These are phyloP conservation scores for Adiantum capillusveneris DNA, from an alignment of 75 land plant species.

Conservation along the genomic window DNA sequence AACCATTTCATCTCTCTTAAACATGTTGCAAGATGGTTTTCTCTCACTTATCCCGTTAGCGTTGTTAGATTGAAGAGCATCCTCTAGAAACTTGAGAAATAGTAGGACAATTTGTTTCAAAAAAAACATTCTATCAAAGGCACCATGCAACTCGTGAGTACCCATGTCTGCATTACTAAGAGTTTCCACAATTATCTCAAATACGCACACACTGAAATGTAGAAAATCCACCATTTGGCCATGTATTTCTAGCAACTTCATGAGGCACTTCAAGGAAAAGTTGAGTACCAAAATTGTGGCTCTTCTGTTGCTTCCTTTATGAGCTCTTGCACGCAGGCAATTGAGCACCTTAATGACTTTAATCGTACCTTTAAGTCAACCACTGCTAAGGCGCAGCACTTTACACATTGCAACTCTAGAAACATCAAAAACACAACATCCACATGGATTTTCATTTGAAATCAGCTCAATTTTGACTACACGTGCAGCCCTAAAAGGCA, in stretches of 20 bases:
- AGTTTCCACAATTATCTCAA: conserved; percentile 4
- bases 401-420: neutral
- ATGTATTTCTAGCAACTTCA: conserved; percentile 18
- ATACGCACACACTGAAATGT: conserved; percentile 14
- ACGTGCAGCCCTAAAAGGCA: conserved; percentile 48
- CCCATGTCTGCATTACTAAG: neutral
- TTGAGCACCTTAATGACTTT: conserved; percentile 11
- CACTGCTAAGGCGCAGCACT: neutral
- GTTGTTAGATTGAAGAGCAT: neutral
- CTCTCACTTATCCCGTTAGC: neutral
- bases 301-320: conserved; percentile 49
- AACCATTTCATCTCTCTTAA: neutral
- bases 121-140: neutral
- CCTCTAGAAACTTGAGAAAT: neutral
- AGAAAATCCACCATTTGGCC: conserved; percentile 36
- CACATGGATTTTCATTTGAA: conserved; percentile 15
- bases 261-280: conserved; percentile 37
- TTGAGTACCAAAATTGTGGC: conserved; percentile 67
- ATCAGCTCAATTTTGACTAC: conserved; percentile 39
- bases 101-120: neutral
- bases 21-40: neutral
- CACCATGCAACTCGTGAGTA: neutral
- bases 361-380: conserved; percentile 12
- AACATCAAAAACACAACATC: conserved; percentile 3
- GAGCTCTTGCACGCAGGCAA: conserved; percentile 21